Base-by-base conservation (phyloP, 2,329 filamentous ascomycete genomes). In the Hypoxylon sp. region DNA sequence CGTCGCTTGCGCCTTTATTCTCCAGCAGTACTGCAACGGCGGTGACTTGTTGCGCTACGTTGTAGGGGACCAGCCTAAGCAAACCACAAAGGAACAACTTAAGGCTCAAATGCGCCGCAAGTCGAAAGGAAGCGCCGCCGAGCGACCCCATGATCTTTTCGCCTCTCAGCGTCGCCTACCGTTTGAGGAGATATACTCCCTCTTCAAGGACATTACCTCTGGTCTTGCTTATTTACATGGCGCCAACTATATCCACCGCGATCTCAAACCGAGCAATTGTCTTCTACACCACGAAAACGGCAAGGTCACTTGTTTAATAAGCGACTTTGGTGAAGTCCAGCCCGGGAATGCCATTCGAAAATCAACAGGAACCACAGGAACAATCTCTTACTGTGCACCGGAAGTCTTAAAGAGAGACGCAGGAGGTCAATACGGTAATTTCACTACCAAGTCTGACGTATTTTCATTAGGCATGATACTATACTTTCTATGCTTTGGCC, bases 391-490 rank as follows among this genome's bases (percentile, higher is more conserved):
- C 80, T 99, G 96, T 79, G 96, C 96, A 0, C 96, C 96, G 0
- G 96, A 99, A 80, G 97, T 99, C 0, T 83, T 99, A 31, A 90
- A 87, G 55, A 87, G 87, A 72, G 91, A 90, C 63, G 81, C 87
- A 0, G 85, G 84, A 29, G 95, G 95, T 0, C 87, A 87, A 0
- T 95, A 93, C 74, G 94, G 92, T 6, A 97, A 98, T 77, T 99
- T 99, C 76, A 97, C 94, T 0, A 94, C 93, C 26, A 99, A 98
- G 77, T 98, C 94, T 0, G 96, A 99, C 76, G 92, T 99, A n/a
- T 99, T 99, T 80, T 98, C 94, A 0, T 84, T 99, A 0, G 96
- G 96, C 53, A 98, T 99, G 95, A 98, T 98, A 62, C 86, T 99
- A 3, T 97, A 98, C 79, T 99, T 99, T 77, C 92, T 99, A 86